phyloP scores from a whole-genome alignment of 192 early-diverging fungal species.

The Backusella psychrophila region DNA sequence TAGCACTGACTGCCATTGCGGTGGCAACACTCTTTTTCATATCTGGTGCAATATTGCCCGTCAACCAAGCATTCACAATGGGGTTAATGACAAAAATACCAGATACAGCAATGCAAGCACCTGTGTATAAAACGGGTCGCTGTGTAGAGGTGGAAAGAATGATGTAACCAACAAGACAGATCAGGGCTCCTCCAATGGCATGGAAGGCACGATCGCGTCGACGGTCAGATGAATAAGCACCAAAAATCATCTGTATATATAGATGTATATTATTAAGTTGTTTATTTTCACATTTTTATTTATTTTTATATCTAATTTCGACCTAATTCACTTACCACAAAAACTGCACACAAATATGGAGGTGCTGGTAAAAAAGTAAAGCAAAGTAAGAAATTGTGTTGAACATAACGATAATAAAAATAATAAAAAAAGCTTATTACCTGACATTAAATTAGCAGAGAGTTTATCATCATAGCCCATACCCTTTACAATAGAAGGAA shows the following conservation, averaged over 20 bases:
- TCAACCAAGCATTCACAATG: constrained; percentile 35
- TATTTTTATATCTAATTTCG: background rate
- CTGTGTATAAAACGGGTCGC: constrained; percentile 10
- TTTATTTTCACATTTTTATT: background rate
- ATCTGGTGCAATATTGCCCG: constrained; percentile 28
- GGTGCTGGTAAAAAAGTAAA: constrained; percentile 13
- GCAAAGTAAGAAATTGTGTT: background rate
- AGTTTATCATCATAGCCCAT: constrained; percentile 32
- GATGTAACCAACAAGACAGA: constrained; percentile 29
- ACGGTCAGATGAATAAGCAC: constrained; percentile 28
- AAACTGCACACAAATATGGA: constrained; percentile 28
- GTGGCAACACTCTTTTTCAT: constrained; percentile 37
- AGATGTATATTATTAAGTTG: background rate
- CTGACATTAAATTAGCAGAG: constrained; percentile 35
- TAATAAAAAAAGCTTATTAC: background rate
- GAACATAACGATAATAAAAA: background rate
- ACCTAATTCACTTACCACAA: constrained; percentile 19
- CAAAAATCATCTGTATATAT: constrained; percentile 21
- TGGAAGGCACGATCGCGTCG: constrained; percentile 25
- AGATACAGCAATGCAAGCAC: constrained; percentile 31
- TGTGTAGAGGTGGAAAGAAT: constrained; percentile 4
- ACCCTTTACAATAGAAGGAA: constrained; percentile 30
- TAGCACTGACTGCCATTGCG: constrained; percentile 32
- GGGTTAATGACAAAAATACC: constrained; percentile 35
- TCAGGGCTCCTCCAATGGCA: constrained; percentile 21